Evolutionary conservation across 805 yeast genomes (phyloP), one percentile per base, ranked within the genome.

Genomic region (Wickerhamomyces silvicola): DNA sequence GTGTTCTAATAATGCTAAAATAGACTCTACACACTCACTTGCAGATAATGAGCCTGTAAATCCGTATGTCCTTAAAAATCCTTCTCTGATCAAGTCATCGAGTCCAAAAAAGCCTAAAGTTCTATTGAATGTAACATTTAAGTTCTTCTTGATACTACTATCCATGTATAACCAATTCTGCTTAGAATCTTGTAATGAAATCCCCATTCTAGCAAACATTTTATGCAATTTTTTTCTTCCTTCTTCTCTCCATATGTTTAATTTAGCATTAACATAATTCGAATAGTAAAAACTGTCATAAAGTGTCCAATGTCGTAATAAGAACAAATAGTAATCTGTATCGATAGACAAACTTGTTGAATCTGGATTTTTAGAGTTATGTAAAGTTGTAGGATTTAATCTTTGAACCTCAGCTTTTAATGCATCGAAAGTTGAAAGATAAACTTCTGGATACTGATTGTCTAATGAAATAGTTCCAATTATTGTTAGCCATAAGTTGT

Each of bases 121-220:
- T 44, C 75, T 76, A 38, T 66, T 70, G 49, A 92, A 81, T 15
- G 84, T 78, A 10, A 65, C 53, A 15, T 81, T 79, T 16, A 92
- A 60, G 39, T 77, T 80, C 35, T 78, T 75, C 54, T 92, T 94
- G 31, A 90, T 65, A 8, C 70, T 68, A 23, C 83, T 73, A 52
- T 86, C 92, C 78, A 90, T 75, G 54, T 90, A 94, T 17, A 81
- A 67, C 97, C 97, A 92, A 35, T 78, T 78, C 55, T 92, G 95
- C 48, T 79, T 81, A 0, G 97, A 92, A n/a, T 81, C 78, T 6
- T 76, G 80, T 29, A 92, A 64, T 1, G 96, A 80, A 6, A 92
- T 81, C 7, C 98, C 98, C 96, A 94, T 92, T 46, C 82, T 75
- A 2, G 98, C 98, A 61, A 92, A 85, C 73, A 92, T 70, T 46